phyloP scores from a whole-genome alignment of 768 basidiomycete species.

The Lactarius quietus region DNA sequence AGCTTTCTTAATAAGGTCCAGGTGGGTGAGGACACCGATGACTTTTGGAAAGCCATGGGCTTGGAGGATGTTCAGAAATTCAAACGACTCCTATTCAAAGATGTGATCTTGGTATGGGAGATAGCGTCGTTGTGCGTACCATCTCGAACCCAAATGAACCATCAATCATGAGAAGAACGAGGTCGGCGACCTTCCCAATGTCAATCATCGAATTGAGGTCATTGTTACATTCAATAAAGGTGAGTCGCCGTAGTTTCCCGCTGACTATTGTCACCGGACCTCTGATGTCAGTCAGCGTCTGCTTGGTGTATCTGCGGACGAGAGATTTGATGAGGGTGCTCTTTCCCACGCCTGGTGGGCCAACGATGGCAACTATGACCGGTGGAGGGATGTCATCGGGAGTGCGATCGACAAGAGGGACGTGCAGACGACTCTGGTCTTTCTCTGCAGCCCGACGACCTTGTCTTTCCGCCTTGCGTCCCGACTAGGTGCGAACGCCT shows the following conservation, averaged over 20 bases:
- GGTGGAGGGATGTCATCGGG: conserved; percentile 91
- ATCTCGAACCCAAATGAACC: conserved; percentile 98
- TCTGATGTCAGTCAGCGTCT: conserved; percentile 82
- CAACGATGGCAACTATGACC: conserved; percentile 90
- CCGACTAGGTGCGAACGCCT: conserved; percentile 96
- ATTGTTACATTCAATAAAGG: conserved; percentile 96
- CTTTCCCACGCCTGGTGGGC: conserved; percentile 96
- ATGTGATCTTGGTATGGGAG: background rate
- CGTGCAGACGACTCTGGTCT: conserved; percentile 93
- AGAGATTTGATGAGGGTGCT: conserved; percentile 90
- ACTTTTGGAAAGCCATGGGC: conserved; percentile 98
- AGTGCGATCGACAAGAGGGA: conserved; percentile 92
- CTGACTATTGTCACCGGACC: conserved; percentile 94
- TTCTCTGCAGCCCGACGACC: conserved; percentile 88
- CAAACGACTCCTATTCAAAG: conserved; percentile 83
- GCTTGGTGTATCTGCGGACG: conserved; percentile 89
- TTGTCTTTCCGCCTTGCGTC: conserved; percentile 82
- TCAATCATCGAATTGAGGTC: conserved; percentile 99
- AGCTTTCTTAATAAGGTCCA: conserved; percentile 94
- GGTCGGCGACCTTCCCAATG: conserved; percentile 93
- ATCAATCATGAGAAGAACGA: conserved; percentile 96
- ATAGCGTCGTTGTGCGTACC: conserved; percentile 46
- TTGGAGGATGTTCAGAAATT: conserved; percentile 96
- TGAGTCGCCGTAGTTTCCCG: conserved; percentile 90
- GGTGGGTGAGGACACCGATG: conserved; percentile 91